These are phyloP conservation scores for Eremochloa ophiuroides DNA, from an alignment of 176 grass and related monocot species.

Conservation along the genomic window DNA sequence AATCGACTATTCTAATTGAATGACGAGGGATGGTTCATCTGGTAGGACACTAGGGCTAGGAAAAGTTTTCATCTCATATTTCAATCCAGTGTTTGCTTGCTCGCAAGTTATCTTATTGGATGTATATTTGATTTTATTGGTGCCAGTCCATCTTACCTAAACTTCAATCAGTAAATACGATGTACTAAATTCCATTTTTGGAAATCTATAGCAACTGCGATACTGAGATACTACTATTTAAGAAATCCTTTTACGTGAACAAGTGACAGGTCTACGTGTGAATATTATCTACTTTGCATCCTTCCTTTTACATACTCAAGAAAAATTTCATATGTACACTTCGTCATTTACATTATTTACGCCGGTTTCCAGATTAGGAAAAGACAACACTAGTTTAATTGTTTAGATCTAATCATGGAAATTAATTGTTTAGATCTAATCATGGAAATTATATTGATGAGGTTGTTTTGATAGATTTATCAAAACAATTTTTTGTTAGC, in stretches of 20 bases:
- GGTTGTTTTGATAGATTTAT: background rate
- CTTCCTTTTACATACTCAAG: background rate
- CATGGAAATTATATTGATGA: background rate
- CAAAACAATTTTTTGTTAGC: background rate
- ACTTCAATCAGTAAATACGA: background rate
- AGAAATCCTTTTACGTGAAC: background rate
- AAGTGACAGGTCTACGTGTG: background rate
- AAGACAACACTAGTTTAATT: background rate
- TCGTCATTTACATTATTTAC: background rate
- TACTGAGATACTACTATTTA: background rate
- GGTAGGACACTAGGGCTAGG: background rate
- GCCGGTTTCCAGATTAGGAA: background rate
- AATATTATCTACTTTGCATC: background rate
- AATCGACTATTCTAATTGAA: conserved; percentile 6
- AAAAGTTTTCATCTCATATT: conserved; percentile 1
- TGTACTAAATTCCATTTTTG: background rate
- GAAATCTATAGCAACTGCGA: background rate
- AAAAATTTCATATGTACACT: background rate
- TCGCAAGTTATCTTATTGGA: conserved; percentile 2
- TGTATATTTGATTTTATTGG: background rate
- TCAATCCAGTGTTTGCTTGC: conserved; percentile 19
- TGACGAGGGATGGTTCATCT: background rate
- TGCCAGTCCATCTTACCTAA: background rate
- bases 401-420: background rate
- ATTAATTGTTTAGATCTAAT: background rate